Evolutionary conservation across 371 early-diverging fungal genomes (phyloP), one percentile per base, ranked within the genome.

Genomic region (Batkoa obscura): DNA sequence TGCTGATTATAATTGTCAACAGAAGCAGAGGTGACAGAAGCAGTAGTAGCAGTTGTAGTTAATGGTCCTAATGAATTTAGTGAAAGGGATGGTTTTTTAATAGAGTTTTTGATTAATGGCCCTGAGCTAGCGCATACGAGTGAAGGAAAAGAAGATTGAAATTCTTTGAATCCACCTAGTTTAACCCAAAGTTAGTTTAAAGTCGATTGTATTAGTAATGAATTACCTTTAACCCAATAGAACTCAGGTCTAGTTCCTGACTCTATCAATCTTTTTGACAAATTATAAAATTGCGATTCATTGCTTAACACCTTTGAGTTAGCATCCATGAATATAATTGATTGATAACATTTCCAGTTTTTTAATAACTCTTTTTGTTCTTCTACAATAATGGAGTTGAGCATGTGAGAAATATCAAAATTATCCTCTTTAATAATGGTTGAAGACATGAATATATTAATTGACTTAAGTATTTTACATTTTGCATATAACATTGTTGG

Each of bases 151-250:
- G 41, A 10, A 32, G 41, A 15, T n/a, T 39, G 43, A 43, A 55
- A 55, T 15, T 38, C 30, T 32, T 55, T 55, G 31, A 55, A 55
- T 3, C 55, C 55, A 39, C 55, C 55, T 55, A 43, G n/a, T n/a
- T n/a, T n/a, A 39, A 53, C n/a, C 3, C 31, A 39, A 55, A 55
- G 9, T 48, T 48, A 48, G 32, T 32, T n/a, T 13, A 32, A 55
- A 31, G 2, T 3, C 9, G 5, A 55, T 37, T 36, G n/a, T n/a
- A n/a, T n/a, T n/a, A 31, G 31, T 43, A 6, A n/a, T 51, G 2
- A 4, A 15, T 43, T 55, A 55, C 55, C 55, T 39, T 43, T 39
- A 5, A 55, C 2, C 55, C 55, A 55, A 23, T 10, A 12, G 12
- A 55, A 38, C 6, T 3, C 34, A 12, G 43, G 15, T 13, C 32